phyloP scores from a whole-genome alignment of 2,329 filamentous ascomycete species.

The Penicillium verrucosum region DNA sequence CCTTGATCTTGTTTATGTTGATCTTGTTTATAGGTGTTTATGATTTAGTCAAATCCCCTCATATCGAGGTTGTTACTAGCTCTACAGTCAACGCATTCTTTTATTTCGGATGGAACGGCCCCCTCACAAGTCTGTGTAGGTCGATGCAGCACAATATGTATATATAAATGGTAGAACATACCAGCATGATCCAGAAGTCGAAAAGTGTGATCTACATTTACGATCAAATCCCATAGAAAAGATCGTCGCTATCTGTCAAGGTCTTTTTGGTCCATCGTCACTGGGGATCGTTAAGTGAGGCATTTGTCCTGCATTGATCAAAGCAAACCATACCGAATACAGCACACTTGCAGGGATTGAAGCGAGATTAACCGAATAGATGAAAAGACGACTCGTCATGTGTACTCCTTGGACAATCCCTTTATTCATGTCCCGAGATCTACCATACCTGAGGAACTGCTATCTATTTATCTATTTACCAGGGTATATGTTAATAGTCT shows the following conservation, averaged over 20 bases:
- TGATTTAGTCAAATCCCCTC: not conserved
- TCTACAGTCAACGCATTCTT: not conserved
- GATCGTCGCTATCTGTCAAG: not conserved
- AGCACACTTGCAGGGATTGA: not conserved
- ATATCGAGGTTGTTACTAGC: not conserved
- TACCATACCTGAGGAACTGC: not conserved
- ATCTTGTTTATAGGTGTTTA: not conserved
- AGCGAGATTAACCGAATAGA: not conserved
- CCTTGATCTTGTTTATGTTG: not conserved
- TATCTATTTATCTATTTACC: not conserved
- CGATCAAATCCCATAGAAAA: not conserved
- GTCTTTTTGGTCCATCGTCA: not conserved
- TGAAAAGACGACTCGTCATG: not conserved
- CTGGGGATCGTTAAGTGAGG: not conserved
- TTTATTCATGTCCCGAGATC: not conserved
- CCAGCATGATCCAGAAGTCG: not conserved
- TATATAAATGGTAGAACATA: not conserved
- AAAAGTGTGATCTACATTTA: not conserved
- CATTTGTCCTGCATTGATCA: not conserved
- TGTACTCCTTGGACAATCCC: not conserved
- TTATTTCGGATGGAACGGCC: not conserved
- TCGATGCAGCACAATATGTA: not conserved
- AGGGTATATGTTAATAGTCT: not conserved
- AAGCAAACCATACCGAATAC: not conserved
- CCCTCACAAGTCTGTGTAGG: not conserved